Percentiles rank a stretch among this genome's conserved stretches.
Conservation (phyloP, 352 stramenopile species). For the Pythium biforme region DNA sequence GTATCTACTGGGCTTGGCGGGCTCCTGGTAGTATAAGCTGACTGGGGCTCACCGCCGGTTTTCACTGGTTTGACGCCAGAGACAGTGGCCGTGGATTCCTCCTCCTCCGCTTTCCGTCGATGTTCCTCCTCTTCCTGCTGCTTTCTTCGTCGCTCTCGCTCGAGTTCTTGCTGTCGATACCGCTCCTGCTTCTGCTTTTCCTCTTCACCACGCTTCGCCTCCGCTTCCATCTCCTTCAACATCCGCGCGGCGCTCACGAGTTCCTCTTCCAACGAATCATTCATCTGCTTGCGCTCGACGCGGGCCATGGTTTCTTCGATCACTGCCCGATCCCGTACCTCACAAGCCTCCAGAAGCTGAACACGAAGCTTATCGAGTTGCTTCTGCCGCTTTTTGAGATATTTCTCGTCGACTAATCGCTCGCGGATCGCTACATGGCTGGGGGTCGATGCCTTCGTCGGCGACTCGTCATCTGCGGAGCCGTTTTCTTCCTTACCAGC, state of each 20-base stretch:
- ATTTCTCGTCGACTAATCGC: constrained; percentile 73
- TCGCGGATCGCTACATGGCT: constrained; percentile 34
- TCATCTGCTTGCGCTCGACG: constrained; percentile 76
- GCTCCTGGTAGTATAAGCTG: not conserved
- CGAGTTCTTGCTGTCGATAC: constrained; percentile 35
- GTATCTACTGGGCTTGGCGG: not conserved
- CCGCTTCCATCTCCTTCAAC: constrained; percentile 36
- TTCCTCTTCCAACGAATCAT: constrained; percentile 55
- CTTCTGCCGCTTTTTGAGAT: constrained; percentile 71
- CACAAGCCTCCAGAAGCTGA: constrained; percentile 42
- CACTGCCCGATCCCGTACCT: constrained; percentile 35
- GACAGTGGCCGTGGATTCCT: not conserved
- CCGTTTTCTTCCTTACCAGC: not conserved
- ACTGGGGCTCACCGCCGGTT: not conserved
- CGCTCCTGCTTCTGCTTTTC: constrained; percentile 21
- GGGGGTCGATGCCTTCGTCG: constrained; percentile 11
- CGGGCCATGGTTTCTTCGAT: constrained; percentile 68
- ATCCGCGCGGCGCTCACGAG: constrained; percentile 44
- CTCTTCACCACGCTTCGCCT: constrained; percentile 20
- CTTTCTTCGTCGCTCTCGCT: constrained; percentile 14
- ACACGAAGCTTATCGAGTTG: constrained; percentile 69
- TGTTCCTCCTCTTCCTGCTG: constrained; percentile 7
- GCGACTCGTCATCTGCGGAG: not conserved
- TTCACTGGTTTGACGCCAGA: not conserved
- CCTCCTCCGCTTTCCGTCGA: constrained; percentile 6